phyloP scores from a whole-genome alignment of 305 asterid species.

The Fraxinus greggii region DNA sequence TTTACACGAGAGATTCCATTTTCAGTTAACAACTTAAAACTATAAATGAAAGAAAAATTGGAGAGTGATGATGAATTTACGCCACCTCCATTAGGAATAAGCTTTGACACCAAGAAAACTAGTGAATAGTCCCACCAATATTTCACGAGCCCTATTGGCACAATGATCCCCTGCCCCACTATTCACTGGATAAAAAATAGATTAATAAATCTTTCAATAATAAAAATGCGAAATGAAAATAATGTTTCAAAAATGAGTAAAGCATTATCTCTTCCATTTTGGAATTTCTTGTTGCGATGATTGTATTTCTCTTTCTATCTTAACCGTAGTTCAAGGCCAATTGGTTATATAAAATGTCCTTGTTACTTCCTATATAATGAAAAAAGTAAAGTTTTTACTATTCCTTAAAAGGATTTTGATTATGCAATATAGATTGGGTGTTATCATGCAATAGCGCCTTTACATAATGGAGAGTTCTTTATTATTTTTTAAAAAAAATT shows the following conservation, averaged over 20 bases:
- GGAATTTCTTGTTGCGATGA: too few species aligned
- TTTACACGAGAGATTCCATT: too few species aligned
- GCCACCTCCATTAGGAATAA: background rate
- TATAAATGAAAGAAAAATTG: background rate
- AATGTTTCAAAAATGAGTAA: background rate
- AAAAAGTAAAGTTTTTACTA: too few species aligned
- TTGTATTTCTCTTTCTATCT: too few species aligned
- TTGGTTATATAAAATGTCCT: background rate
- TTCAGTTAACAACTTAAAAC: too few species aligned
- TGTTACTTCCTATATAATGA: too few species aligned
- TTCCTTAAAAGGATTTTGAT: background rate
- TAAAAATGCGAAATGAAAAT: too few species aligned
- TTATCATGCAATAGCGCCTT: background rate
- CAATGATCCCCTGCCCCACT: slow-evolving; percentile 14
- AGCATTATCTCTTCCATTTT: background rate
- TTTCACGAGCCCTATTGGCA: background rate
- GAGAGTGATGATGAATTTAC: background rate
- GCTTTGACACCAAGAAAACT: slow-evolving; percentile 16
- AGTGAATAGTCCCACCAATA: slow-evolving; percentile 13
- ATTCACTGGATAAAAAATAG: background rate
- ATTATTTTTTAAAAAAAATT: too few species aligned
- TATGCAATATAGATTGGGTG: background rate
- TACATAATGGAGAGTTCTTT: background rate
- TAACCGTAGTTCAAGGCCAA: too few species aligned
- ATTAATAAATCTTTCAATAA: background rate